Percentiles rank a stretch among this genome's conserved stretches.
phyloP scores from a whole-genome alignment of 768 basidiomycete genomes.

The Xerocomellus intermedius region DNA sequence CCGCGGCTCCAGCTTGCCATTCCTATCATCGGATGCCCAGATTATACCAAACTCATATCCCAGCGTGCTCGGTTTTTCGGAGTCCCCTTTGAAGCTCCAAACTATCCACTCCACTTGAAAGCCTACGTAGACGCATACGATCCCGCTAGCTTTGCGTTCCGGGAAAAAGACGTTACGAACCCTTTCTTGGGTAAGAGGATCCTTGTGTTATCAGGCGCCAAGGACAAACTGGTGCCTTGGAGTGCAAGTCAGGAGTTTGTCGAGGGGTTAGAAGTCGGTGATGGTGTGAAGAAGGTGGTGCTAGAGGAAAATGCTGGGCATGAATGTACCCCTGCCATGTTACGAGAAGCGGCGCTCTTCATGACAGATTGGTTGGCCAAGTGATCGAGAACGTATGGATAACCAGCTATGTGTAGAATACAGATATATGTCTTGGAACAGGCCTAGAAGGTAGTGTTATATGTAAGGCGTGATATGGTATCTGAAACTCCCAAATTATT shows the following conservation, averaged over 20 bases:
- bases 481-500: not conserved
- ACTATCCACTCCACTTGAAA: conserved; percentile 55
- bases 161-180: conserved; percentile 40
- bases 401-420: not conserved
- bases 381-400: conserved; percentile 1
- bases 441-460: not conserved
- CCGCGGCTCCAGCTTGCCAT: conserved; percentile 45
- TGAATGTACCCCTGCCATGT: conserved; percentile 60
- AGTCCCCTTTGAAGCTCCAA: conserved; percentile 47
- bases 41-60: conserved; percentile 56
- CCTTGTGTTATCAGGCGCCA: conserved; percentile 65
- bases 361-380: conserved; percentile 25
- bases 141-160: conserved; percentile 44
- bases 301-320: conserved; percentile 61
- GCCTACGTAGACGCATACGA: conserved; percentile 46
- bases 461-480: not conserved
- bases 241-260: conserved; percentile 55
- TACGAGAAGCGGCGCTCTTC: conserved; percentile 40
- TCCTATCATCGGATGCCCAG: conserved; percentile 69
- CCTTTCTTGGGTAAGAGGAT: conserved; percentile 73
- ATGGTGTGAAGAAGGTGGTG: conserved; percentile 55
- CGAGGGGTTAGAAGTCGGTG: conserved; percentile 50
- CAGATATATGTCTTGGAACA: not conserved
- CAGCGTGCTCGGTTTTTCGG: conserved; percentile 49
- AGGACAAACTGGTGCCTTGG: conserved; percentile 70